These are phyloP conservation scores for Salicornia ramosissima DNA, from an alignment of 148 eudicot genomes.

Conservation along the genomic window DNA sequence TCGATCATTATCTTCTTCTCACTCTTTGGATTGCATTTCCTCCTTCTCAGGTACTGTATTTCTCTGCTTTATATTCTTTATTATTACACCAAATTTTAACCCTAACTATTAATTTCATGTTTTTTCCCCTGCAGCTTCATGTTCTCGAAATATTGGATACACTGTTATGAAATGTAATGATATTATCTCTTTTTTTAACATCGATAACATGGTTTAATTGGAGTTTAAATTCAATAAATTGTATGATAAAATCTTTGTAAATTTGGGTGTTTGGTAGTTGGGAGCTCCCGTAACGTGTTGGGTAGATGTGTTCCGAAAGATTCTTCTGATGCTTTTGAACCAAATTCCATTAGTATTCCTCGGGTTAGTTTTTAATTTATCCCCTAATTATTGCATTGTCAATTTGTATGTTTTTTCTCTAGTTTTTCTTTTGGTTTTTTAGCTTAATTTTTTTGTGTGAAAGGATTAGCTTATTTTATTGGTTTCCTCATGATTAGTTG, in stretches of 20 bases:
- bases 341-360: constrained; percentile 13
- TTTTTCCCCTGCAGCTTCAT: constrained; percentile 15
- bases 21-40: background rate
- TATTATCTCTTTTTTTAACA: background rate
- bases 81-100: background rate
- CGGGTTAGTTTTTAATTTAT: constrained; percentile 19
- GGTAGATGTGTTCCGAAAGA: constrained; percentile 18
- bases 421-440: background rate
- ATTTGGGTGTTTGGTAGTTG: constrained; percentile 24
- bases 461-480: background rate
- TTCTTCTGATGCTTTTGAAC: constrained; percentile 11
- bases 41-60: background rate
- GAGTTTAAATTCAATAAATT: background rate
- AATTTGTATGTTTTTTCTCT: background rate
- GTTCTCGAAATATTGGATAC: background rate
- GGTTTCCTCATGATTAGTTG: constrained; percentile 5
- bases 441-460: background rate
- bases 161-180: constrained; percentile 7
- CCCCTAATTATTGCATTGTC: background rate
- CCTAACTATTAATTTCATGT: background rate
- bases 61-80: background rate
- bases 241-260: background rate
- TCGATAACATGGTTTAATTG: background rate
- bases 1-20: background rate
- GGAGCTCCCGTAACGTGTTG: constrained; percentile 20